Base-by-base conservation (phyloP, 2,329 filamentous ascomycete species). In the Talaromyces marneffei region DNA sequence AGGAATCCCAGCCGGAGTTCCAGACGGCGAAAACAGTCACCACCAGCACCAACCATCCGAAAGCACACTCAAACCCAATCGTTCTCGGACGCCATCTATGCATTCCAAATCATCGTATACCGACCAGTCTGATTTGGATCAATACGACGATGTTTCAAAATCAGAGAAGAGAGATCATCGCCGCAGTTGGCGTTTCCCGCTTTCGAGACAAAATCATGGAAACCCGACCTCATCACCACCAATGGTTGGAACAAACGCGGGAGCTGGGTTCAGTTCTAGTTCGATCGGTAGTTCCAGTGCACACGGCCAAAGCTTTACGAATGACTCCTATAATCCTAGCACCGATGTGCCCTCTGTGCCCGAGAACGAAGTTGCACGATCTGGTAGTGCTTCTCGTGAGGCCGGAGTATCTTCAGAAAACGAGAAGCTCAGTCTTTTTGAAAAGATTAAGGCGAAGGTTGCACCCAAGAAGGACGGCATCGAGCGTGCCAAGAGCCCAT, bases 101-200 rank as follows among this genome's bases (percentile, higher is more conserved):
- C 86, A 90, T 66, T 93, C 91, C 10, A 82, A 82, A 50, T 84
- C 83, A 0, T 86, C 83, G 2, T 80, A 86, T 65, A 94, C 93
- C 25, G 92, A 95, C 66, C 85, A 87, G 23, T 96, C 91, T 0
- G 92, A 96, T 70, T 72, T 87, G 31, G 92, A 96, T 64, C 86
- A 89, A 63, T 74, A 82, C 9, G 90, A 92, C 29, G 89, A 91
- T 35, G 69, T 73, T 20, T 67, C 72, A 37, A 81, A 81, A 3
- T 72, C 75, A 46, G 79, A 85, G 14, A 86, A 89, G 58, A 87
- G 83, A 67, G 86, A 89, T 58, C 89, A 87, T 74, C 89, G 87
- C 69, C 85, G 83, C 62, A 85, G 88, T 29, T 91, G 91, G 79
- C 81, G 92, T 57, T 88, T 91, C 18, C 87, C 87, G 20, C 82